These are phyloP conservation scores for Narthecium ossifragum DNA, from an alignment of 106 monocot genomes.

Conservation along the genomic window DNA sequence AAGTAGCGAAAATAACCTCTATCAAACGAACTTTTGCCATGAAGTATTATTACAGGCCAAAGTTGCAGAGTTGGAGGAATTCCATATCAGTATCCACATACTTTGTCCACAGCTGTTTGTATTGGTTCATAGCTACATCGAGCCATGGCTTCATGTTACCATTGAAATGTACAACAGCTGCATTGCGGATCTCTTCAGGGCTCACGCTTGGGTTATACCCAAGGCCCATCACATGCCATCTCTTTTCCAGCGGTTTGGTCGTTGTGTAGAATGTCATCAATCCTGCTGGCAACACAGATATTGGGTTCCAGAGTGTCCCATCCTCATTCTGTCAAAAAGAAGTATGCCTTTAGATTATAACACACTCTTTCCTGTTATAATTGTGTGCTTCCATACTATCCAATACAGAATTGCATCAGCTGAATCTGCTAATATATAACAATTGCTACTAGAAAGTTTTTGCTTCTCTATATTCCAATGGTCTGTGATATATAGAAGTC, in stretches of 20 bases:
- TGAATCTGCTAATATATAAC: too few relatives aligned
- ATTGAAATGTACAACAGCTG: conserved; percentile 79
- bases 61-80: conserved; percentile 87
- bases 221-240: conserved; percentile 93
- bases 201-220: conserved; percentile 87
- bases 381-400: too few relatives aligned
- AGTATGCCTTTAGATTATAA: neutral
- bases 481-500: too few relatives aligned
- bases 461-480: too few relatives aligned
- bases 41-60: conserved; percentile 42
- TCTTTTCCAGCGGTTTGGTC: conserved; percentile 84
- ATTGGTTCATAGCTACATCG: conserved; percentile 90
- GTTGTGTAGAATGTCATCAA: conserved; percentile 67
- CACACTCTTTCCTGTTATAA: too few relatives aligned
- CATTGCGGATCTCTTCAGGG: conserved; percentile 61
- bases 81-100: conserved; percentile 95
- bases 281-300: conserved; percentile 53
- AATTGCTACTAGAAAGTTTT: too few relatives aligned
- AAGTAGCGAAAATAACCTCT: neutral
- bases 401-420: too few relatives aligned
- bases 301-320: conserved; percentile 51
- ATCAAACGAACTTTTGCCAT: neutral
- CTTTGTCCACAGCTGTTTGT: conserved; percentile 90
- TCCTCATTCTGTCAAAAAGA: conserved; percentile 56
- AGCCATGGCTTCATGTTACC: conserved; percentile 99